phyloP scores from a whole-genome alignment of 1,139 yeast species.

The Hemisphaericaspora lyxosophila region DNA sequence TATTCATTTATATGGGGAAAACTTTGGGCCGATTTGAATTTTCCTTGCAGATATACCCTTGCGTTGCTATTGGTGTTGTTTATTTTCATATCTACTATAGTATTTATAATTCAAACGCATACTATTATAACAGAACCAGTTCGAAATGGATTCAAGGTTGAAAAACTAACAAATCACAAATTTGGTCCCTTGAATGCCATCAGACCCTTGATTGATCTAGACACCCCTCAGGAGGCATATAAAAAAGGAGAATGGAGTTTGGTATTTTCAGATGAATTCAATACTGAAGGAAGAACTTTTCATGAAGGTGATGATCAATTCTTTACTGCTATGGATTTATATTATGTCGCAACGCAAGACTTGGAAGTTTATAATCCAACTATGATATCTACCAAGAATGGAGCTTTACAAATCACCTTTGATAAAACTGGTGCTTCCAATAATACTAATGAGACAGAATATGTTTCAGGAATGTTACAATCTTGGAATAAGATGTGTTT shows the following conservation, averaged over 20 bases:
- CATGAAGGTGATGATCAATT: constrained; percentile 33
- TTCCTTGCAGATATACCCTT: constrained; percentile 4
- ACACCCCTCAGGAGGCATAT: constrained; percentile 22
- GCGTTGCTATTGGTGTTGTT: constrained; percentile 6
- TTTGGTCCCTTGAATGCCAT: constrained; percentile 26
- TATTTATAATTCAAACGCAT: constrained; percentile 10
- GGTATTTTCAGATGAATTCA: constrained; percentile 33
- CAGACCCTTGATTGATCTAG: constrained; percentile 28
- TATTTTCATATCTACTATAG: constrained; percentile 7
- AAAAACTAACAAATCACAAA: constrained; percentile 12
- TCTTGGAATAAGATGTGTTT: constrained; percentile 34
- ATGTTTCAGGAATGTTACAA: constrained; percentile 32
- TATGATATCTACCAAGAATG: constrained; percentile 27
- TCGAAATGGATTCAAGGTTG: constrained; percentile 10
- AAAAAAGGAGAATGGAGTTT: constrained; percentile 22
- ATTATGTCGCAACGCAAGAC: constrained; percentile 31
- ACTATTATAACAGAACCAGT: constrained; percentile 9
- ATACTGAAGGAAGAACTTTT: constrained; percentile 31
- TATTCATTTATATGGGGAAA: constrained; percentile 1
- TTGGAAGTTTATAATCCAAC: constrained; percentile 35
- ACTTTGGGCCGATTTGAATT: constrained; percentile 3
- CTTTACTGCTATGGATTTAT: constrained; percentile 29
- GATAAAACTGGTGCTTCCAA: constrained; percentile 17
- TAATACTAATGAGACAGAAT: constrained; percentile 22
- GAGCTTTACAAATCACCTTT: constrained; percentile 22